Percentiles rank a stretch among this genome's conserved stretches.
phyloP scores from a whole-genome alignment of 2,329 filamentous ascomycete genomes.

The Raffaelea arxii region DNA sequence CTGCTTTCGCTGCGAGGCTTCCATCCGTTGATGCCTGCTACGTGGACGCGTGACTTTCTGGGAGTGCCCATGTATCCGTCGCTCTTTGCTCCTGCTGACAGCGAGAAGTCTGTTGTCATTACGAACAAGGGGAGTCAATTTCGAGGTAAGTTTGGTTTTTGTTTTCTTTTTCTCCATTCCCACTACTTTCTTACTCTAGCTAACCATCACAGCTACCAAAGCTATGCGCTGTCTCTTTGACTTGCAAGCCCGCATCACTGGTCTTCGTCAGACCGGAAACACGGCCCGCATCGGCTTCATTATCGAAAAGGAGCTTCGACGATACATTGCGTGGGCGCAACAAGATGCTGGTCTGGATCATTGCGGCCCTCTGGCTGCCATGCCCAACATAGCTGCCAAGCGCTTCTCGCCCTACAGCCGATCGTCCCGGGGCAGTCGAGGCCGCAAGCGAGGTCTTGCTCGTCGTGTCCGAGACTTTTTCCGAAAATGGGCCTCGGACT shows the following conservation, averaged over 20 bases:
- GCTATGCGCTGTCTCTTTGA: slow-evolving; percentile 24
- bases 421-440: background rate
- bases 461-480: slow-evolving; percentile 12
- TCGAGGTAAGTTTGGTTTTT: slow-evolving; percentile 13
- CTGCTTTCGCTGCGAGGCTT: slow-evolving; percentile 23
- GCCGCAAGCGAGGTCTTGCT: slow-evolving; percentile 6
- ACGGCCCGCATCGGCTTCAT: slow-evolving; percentile 17
- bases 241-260: slow-evolving; percentile 21
- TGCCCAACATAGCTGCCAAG: slow-evolving; percentile 28
- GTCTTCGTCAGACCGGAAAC: slow-evolving; percentile 20
- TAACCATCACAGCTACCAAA: slow-evolving; percentile 18
- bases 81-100: slow-evolving; percentile 18
- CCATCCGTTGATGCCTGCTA: slow-evolving; percentile 23
- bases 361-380: slow-evolving; percentile 9
- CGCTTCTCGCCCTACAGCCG: slow-evolving; percentile 4
- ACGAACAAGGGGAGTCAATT: slow-evolving; percentile 18
- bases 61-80: slow-evolving; percentile 22
- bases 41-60: slow-evolving; percentile 21
- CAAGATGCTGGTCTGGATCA: slow-evolving; percentile 19
- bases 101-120: slow-evolving; percentile 17
- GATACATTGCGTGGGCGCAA: slow-evolving; percentile 23
- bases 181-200: background rate
- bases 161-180: background rate
- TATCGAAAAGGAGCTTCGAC: slow-evolving; percentile 19
- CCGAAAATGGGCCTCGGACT: slow-evolving; percentile 10